A percentile compares a stretch with the other conserved stretches of the same genome.
Evolutionary conservation across 805 yeast genomes (phyloP).

Genomic region (Monosporozyma servazzii): DNA sequence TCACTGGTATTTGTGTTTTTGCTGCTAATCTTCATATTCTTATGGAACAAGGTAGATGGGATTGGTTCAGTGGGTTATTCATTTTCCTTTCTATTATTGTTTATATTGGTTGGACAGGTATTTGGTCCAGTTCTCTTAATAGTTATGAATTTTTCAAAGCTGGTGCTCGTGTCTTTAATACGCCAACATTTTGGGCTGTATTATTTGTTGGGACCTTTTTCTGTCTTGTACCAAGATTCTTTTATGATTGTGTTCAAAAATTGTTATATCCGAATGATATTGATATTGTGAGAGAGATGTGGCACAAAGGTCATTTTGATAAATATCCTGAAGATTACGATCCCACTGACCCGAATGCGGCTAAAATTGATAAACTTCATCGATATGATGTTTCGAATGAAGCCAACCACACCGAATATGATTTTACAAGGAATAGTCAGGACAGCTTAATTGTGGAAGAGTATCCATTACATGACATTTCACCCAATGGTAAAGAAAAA

Average conservation of each 20-base stretch:
- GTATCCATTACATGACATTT: background rate
- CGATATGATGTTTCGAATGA: background rate
- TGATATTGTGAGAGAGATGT: constrained; percentile 68
- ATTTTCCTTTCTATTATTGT: constrained; percentile 49
- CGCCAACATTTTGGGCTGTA: constrained; percentile 58
- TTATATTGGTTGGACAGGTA: constrained; percentile 71
- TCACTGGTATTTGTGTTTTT: constrained; percentile 56
- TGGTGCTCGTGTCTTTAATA: constrained; percentile 57
- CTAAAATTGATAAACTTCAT: background rate
- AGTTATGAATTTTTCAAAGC: constrained; percentile 60
- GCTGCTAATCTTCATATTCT: constrained; percentile 59
- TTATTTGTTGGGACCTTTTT: constrained; percentile 50
- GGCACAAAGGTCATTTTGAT: constrained; percentile 53
- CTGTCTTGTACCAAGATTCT: constrained; percentile 62
- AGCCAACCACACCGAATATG: background rate
- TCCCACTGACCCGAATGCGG: constrained; percentile 70
- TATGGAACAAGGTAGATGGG: constrained; percentile 72
- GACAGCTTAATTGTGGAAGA: background rate
- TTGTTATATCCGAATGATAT: constrained; percentile 56
- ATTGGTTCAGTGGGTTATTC: constrained; percentile 57
- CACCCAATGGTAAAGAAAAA: background rate
- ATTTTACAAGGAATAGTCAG: background rate
- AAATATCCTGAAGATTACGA: constrained; percentile 61
- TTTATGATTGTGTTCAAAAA: constrained; percentile 46
- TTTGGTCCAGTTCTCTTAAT: constrained; percentile 53